Base-by-base conservation (phyloP, 208 protist species). In the Leishmania tarentolae region DNA sequence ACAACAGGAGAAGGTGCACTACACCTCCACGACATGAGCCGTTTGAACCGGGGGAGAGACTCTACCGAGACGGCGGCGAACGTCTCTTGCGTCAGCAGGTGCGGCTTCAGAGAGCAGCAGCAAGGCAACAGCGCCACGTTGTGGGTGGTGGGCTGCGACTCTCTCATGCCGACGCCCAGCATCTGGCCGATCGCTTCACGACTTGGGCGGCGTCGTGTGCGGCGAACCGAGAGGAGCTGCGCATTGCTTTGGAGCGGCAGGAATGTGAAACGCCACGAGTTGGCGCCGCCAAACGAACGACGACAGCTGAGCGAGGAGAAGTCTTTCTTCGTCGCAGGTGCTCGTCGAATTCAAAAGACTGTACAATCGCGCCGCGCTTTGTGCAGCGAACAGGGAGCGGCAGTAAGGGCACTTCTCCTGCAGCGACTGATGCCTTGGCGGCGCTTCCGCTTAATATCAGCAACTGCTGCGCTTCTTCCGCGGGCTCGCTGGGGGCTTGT, bases 81-180 rank as follows among this genome's bases (percentile, higher is more conserved):
- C 87, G 88, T 11, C 87, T 94, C 74, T 86, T 97, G 69, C 87
- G 94, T 31, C 91, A 93, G 81, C 94, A 97, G 77, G 87, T 97
- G 7, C 88, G 92, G 2, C 83, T 86, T 70, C 89, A 87, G 21
- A 76, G 90, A 46, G 83, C 86, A 37, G 84, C 88, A 76, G 76
- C 86, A 11, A 40, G 21, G 0, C 83, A 69, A 19, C 83, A 85
- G 69, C 69, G 75, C 31, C 35, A 76, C 42, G 81, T 90, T 4
- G 85, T 97, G n/a, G 91, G 93, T 71, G 83, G 76, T 1, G 80
- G 40, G 35, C 59, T 91, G 75, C 66, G 79, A 17, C 87, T 97
- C 24, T 85, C 88, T 8, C 46, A 37, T 13, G 72, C 70, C 4
- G 75, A 79, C n/a, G 82, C 84, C 53, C 66, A 83, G 35, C 56